Conservation (phyloP, 2,329 filamentous ascomycete genomes). For the Colletotrichum trifolii region DNA sequence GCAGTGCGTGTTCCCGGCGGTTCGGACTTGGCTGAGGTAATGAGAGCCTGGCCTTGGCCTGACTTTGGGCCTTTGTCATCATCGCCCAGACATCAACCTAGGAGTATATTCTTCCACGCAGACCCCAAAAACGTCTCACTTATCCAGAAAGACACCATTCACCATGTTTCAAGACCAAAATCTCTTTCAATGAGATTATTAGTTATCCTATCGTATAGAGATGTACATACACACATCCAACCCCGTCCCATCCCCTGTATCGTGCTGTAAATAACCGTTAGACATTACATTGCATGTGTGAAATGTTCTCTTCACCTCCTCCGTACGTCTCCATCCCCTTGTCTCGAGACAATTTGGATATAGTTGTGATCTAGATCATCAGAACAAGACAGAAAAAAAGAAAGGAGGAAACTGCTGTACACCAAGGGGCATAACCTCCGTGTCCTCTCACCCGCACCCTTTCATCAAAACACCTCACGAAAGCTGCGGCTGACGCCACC, state of each 20-base stretch:
- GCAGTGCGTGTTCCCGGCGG: not conserved
- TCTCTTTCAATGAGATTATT: not conserved
- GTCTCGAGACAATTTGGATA: constrained; percentile 18
- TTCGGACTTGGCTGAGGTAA: not conserved
- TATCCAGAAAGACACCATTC: not conserved
- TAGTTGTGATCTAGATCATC: constrained; percentile 16
- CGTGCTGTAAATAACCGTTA: no score
- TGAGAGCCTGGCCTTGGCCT: not conserved
- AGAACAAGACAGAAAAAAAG: not conserved
- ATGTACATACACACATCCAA: no score
- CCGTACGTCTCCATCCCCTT: constrained; percentile 3
- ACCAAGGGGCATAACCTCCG: constrained; percentile 9
- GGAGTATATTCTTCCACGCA: no score
- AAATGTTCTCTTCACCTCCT: not conserved
- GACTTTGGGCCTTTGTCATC: not conserved
- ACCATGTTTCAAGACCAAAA: no score
- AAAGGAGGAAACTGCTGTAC: not conserved
- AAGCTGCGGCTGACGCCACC: constrained; percentile 50
- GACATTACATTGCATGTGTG: constrained; percentile 1
- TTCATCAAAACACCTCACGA: constrained; percentile 12
- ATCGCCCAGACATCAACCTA: no score
- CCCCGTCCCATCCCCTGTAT: no score
- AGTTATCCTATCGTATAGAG: not conserved
- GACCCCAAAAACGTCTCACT: no score
- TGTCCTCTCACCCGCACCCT: not conserved